Conservation (phyloP, 768 basidiomycete genomes). For the Hygrocybe punicea region DNA sequence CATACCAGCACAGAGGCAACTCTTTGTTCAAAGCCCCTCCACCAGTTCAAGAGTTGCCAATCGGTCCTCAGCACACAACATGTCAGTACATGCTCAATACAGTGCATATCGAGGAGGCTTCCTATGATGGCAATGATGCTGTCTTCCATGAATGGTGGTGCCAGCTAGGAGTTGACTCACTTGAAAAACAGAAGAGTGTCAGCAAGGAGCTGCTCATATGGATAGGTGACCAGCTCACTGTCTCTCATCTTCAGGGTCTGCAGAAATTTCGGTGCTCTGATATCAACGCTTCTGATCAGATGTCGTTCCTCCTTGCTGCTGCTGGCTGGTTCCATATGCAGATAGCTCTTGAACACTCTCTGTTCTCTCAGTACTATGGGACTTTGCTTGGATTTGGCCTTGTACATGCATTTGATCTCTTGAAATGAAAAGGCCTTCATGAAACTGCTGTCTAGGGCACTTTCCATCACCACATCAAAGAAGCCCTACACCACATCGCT, state of each 20-base stretch:
- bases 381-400: constrained; percentile 28
- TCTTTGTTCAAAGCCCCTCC: too few species aligned
- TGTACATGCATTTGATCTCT: constrained; percentile 29
- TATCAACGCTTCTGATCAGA: constrained; percentile 36
- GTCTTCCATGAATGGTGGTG: too few species aligned
- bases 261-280: constrained; percentile 36
- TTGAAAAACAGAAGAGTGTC: too few species aligned
- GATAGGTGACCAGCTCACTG: constrained; percentile 41
- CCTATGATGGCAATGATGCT: too few species aligned
- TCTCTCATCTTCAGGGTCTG: constrained; percentile 36
- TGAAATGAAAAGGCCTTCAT: constrained; percentile 30
- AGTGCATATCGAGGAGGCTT: too few species aligned
- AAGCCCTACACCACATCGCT: constrained; percentile 34
- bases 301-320: constrained; percentile 31
- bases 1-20: too few species aligned
- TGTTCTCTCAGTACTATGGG: constrained; percentile 42
- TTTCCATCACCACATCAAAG: constrained; percentile 14
- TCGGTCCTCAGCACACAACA: too few species aligned
- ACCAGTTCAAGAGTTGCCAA: too few species aligned
- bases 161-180: too few species aligned
- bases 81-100: too few species aligned
- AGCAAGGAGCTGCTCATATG: constrained; percentile 13
- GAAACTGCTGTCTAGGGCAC: constrained; percentile 23
- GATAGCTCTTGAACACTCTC: constrained; percentile 40
- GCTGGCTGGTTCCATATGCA: constrained; percentile 43